phyloP scores from a whole-genome alignment of 345 rosid species.

The Turritis glabra region DNA sequence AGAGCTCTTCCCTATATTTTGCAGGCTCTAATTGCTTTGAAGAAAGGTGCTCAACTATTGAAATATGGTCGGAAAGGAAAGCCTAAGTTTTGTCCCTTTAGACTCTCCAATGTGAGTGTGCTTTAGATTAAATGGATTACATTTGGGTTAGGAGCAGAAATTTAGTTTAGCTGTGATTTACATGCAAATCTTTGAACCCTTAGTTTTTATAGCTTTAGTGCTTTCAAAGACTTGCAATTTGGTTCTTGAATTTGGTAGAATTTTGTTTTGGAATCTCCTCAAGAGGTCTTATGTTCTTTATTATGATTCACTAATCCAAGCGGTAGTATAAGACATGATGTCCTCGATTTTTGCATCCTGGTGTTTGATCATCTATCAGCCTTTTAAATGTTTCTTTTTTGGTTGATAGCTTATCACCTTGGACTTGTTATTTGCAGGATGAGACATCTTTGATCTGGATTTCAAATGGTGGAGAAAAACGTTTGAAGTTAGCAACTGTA shows the following conservation, averaged over 20 bases:
- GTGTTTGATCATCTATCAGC: slow-evolving; percentile 8
- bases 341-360: not conserved
- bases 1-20: slow-evolving; percentile 14
- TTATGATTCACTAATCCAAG: not conserved
- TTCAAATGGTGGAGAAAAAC: slow-evolving; percentile 77
- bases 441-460: slow-evolving; percentile 91
- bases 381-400: not conserved
- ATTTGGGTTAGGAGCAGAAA: not conserved
- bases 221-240: not conserved
- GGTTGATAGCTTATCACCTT: slow-evolving; percentile 9
- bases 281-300: not conserved
- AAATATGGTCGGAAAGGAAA: slow-evolving; percentile 97
- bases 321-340: not conserved
- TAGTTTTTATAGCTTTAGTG: not conserved
- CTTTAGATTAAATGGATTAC: not conserved
- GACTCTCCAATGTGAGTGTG: slow-evolving; percentile 83
- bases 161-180: not conserved
- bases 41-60: slow-evolving; percentile 89
- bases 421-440: slow-evolving; percentile 59
- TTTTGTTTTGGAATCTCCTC: not conserved
- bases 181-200: too few relatives aligned
- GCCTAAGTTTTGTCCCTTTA: slow-evolving; percentile 88
- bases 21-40: slow-evolving; percentile 85
- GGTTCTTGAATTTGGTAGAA: not conserved
- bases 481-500: slow-evolving; percentile 77